Evolutionary conservation across 805 yeast genomes (phyloP).

Genomic region (Pichia kluyveri): DNA sequence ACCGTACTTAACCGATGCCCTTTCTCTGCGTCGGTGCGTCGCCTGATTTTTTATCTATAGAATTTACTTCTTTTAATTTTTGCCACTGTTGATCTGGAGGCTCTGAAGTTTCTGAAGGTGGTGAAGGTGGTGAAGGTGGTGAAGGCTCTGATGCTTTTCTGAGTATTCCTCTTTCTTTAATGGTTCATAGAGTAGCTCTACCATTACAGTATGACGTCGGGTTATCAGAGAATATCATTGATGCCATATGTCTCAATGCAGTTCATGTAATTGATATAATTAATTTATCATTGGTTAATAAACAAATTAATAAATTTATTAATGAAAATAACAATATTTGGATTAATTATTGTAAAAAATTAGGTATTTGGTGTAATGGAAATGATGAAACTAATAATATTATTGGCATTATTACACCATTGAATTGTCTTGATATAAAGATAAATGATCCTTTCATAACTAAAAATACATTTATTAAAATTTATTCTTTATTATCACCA

Average conservation of each 20-base stretch:
- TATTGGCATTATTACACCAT: constrained; percentile 9
- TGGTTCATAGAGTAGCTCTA: too few species aligned
- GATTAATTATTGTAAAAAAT: constrained; percentile 16
- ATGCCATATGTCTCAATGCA: constrained; percentile 13
- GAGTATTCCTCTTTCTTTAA: too few species aligned
- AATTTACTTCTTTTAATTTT: too few species aligned
- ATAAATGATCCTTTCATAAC: constrained; percentile 20
- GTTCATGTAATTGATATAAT: constrained; percentile 22
- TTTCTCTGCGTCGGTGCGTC: too few species aligned
- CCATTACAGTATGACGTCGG: too few species aligned
- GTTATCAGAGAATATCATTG: too few species aligned
- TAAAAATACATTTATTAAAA: constrained; percentile 16
- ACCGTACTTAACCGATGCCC: too few species aligned
- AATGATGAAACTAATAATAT: not conserved
- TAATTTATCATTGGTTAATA: constrained; percentile 21
- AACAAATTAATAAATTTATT: constrained; percentile 18
- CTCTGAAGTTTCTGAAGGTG: too few species aligned
- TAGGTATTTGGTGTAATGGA: constrained; percentile 18
- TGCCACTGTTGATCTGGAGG: too few species aligned
- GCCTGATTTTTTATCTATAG: too few species aligned
- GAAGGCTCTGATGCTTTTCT: too few species aligned
- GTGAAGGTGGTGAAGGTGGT: too few species aligned
- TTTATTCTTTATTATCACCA: constrained; percentile 23
- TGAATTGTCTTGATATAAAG: constrained; percentile 18
- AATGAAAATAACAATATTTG: constrained; percentile 17